These are phyloP conservation scores for Macroventuria anomochaeta DNA, from an alignment of 2,329 filamentous ascomycete genomes.

Conservation along the genomic window DNA sequence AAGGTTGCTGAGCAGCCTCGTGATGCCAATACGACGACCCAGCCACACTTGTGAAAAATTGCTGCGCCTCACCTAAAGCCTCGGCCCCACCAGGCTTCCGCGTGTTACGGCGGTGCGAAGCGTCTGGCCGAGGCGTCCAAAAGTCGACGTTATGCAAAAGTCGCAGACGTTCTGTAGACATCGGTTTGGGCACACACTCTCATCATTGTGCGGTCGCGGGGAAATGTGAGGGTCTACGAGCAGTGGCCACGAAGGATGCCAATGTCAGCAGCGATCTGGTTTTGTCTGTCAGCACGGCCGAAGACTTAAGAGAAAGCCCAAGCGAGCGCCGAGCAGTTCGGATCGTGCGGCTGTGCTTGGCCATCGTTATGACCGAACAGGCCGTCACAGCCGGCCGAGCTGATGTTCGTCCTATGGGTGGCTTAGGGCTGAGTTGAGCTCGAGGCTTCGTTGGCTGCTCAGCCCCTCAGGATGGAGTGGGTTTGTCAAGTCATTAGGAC, in stretches of 20 bases:
- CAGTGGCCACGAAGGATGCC: not conserved
- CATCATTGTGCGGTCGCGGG: not conserved
- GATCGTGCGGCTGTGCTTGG: constrained; percentile 18
- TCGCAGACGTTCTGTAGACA: not conserved
- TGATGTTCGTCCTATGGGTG: constrained; percentile 22
- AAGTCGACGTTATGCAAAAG: not conserved
- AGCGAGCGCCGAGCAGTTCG: constrained; percentile 7
- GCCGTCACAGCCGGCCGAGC: constrained; percentile 28
- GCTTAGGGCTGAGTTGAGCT: constrained; percentile 42
- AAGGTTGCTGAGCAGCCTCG: constrained; percentile 10
- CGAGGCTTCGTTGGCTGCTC: constrained; percentile 35
- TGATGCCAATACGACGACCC: constrained; percentile 15
- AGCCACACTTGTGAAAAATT: constrained; percentile 25
- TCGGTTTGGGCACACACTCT: not conserved
- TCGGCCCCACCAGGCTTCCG: constrained; percentile 13
- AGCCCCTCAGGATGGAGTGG: constrained; percentile 32
- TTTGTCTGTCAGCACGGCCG: not conserved
- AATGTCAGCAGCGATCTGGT: not conserved
- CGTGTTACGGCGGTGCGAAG: constrained; percentile 9
- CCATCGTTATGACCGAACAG: constrained; percentile 15
- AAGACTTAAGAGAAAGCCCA: not conserved
- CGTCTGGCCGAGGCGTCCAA: not conserved
- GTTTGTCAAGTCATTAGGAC: constrained; percentile 32
- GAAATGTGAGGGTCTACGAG: not conserved
- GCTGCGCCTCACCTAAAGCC: constrained; percentile 27